Evolutionary conservation across 2,329 filamentous ascomycete species (phyloP), one percentile per base, ranked within the genome.

Genomic region (Emergomyces africanus): DNA sequence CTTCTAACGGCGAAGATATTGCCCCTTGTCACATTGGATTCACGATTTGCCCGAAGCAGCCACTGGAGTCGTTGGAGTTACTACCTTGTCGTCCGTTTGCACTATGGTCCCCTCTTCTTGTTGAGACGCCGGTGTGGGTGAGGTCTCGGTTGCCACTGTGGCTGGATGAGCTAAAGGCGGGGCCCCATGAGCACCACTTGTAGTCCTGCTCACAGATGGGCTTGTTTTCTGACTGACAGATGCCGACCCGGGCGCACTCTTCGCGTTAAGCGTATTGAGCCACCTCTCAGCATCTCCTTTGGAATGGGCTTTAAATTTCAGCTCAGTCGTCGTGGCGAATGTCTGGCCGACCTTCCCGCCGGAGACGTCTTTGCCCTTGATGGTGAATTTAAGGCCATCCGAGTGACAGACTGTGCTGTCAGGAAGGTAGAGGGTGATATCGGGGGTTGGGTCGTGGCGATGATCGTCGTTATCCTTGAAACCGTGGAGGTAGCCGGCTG

Each of bases 341-440:
- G 90, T 92, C 77, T 86, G 87, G 68, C 86, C 85, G 63, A 96
- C 76, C 63, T 87, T 88, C 61, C 81, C 79, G 70, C 88, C 88
- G 68, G 86, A 87, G 59, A 86, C 83, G 71, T 99, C 91, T 74
- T 97, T 97, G 72, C 94, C 94, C 78, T 96, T 96, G 72, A 99
- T 81, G 68, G 84, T 89, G 80, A 99, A 97, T 74, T 95, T 96
- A 61, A 86, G 82, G 58, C 88, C 90, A 64, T 80, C 84, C 35
- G 83, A 73, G 25, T 77, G 80, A 60, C 90, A 89, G 60, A 97
- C 82, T 51, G 86, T 74, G 66, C 92, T 95, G 66, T 99, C 94
- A 12, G 94, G 91, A 0, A 99, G 84, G 73, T 92, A 97, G 65
- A 99, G 83, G 15, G 88, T 94, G 46, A 94, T 78, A 71, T 99